phyloP scores from a whole-genome alignment of 306 rosid genomes.

The Alnus rubra region DNA sequence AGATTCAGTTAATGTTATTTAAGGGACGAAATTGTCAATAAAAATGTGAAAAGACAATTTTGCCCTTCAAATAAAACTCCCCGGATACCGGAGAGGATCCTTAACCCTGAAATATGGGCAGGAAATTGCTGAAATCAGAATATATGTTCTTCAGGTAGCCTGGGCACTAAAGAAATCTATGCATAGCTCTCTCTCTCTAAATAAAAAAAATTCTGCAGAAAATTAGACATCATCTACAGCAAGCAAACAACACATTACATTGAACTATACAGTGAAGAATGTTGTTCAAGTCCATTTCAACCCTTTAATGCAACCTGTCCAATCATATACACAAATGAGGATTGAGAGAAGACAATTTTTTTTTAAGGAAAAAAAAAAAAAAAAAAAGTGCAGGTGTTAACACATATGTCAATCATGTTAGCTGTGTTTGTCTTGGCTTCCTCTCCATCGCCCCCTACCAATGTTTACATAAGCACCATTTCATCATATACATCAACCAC shows the following conservation, averaged over 20 bases:
- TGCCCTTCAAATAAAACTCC: too few relatives aligned
- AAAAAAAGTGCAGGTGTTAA: constrained; percentile 17
- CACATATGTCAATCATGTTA: constrained; percentile 42
- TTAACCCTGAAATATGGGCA: too few relatives aligned
- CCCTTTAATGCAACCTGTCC: constrained; percentile 5
- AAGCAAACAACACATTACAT: background rate
- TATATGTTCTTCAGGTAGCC: background rate
- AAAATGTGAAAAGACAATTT: too few relatives aligned
- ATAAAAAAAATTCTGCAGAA: background rate
- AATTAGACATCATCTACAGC: background rate
- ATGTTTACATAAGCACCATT: constrained; percentile 28
- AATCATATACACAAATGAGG: constrained; percentile 33
- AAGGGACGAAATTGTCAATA: too few relatives aligned
- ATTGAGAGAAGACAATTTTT: constrained; percentile 3
- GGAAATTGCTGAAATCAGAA: too few relatives aligned
- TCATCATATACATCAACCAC: constrained; percentile 25
- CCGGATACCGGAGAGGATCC: too few relatives aligned
- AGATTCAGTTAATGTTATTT: too few relatives aligned
- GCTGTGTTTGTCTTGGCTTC: too few relatives aligned
- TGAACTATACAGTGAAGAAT: constrained; percentile 25
- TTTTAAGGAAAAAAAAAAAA: background rate
- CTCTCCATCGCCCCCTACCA: constrained; percentile 24
- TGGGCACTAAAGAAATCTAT: background rate
- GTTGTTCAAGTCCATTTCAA: constrained; percentile 19
- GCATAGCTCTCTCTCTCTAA: background rate